phyloP scores from a whole-genome alignment of 345 rosid genomes.

The Gossypium sturtianum region DNA sequence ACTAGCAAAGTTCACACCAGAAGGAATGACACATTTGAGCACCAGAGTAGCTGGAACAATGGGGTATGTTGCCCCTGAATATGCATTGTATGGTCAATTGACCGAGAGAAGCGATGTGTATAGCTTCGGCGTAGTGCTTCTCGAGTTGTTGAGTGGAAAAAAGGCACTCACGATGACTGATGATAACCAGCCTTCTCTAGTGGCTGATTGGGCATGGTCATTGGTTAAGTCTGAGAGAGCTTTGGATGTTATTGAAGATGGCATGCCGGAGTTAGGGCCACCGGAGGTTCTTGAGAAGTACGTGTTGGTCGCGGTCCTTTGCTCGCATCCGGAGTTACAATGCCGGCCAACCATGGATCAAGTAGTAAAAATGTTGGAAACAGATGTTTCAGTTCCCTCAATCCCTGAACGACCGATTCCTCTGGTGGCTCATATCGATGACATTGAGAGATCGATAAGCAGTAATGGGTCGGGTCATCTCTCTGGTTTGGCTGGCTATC shows the following conservation, averaged over 20 bases:
- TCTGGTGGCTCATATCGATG: slow-evolving; percentile 56
- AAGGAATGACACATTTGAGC: slow-evolving; percentile 78
- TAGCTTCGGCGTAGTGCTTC: slow-evolving; percentile 83
- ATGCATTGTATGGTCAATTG: slow-evolving; percentile 79
- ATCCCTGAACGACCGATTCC: slow-evolving; percentile 79
- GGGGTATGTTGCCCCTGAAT: slow-evolving; percentile 98
- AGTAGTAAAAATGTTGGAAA: slow-evolving; percentile 88
- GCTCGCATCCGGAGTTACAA: slow-evolving; percentile 83
- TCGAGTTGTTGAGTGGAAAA: slow-evolving; percentile 79
- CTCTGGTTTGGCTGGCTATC: slow-evolving; percentile 54
- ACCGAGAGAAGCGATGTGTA: slow-evolving; percentile 91
- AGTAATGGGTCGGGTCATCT: slow-evolving; percentile 62
- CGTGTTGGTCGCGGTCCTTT: slow-evolving; percentile 66
- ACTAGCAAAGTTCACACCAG: slow-evolving; percentile 77
- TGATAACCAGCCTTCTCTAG: slow-evolving; percentile 55
- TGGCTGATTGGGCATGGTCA: slow-evolving; percentile 93
- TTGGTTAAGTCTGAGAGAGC: slow-evolving; percentile 55
- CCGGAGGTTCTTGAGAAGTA: slow-evolving; percentile 71
- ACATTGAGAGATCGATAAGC: slow-evolving; percentile 66
- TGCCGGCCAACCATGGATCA: slow-evolving; percentile 95
- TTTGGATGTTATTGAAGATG: slow-evolving; percentile 72
- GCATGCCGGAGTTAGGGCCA: slow-evolving; percentile 53
- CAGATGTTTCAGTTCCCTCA: slow-evolving; percentile 56
- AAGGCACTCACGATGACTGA: slow-evolving; percentile 51
- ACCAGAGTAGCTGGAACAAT: slow-evolving; percentile 90